Conservation (phyloP, 805 yeast genomes). For the Yueomyces sinensis region DNA sequence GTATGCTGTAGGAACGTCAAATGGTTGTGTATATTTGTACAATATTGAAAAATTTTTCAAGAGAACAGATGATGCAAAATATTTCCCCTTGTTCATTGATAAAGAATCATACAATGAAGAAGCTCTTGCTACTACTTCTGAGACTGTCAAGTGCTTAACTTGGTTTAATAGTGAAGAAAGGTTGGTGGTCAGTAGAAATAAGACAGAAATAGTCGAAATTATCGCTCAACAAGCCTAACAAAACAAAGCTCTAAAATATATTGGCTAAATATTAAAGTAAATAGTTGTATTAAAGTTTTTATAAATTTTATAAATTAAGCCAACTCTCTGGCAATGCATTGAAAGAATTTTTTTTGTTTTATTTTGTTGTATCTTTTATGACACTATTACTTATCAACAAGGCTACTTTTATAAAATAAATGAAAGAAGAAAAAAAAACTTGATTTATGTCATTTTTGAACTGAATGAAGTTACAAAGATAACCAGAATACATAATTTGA, state of each 20-base stretch:
- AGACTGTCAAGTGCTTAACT: not conserved
- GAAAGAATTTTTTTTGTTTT: too few species aligned
- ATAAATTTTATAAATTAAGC: too few species aligned
- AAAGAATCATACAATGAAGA: not conserved
- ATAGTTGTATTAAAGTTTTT: too few species aligned
- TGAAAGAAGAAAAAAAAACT: not conserved
- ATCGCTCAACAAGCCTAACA: too few species aligned
- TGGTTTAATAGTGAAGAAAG: not conserved
- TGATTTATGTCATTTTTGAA: not conserved
- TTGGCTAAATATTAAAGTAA: too few species aligned
- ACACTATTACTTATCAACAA: too few species aligned
- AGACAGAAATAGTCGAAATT: not conserved
- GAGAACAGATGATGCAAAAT: not conserved
- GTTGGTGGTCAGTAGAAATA: not conserved
- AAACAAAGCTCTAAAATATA: too few species aligned
- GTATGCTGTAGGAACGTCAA: slow-evolving; percentile 54
- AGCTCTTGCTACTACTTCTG: too few species aligned
- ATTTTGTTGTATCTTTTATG: too few species aligned
- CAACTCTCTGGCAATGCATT: too few species aligned
- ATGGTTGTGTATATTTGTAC: slow-evolving; percentile 47
- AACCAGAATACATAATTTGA: not conserved
- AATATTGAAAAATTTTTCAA: slow-evolving; percentile 11
- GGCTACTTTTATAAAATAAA: not conserved
- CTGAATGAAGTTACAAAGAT: not conserved
- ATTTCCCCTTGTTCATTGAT: not conserved